Evolutionary conservation across 2,329 filamentous ascomycete species (phyloP), one percentile per base, ranked within the genome.

Genomic region (Lachnellula willkommii): DNA sequence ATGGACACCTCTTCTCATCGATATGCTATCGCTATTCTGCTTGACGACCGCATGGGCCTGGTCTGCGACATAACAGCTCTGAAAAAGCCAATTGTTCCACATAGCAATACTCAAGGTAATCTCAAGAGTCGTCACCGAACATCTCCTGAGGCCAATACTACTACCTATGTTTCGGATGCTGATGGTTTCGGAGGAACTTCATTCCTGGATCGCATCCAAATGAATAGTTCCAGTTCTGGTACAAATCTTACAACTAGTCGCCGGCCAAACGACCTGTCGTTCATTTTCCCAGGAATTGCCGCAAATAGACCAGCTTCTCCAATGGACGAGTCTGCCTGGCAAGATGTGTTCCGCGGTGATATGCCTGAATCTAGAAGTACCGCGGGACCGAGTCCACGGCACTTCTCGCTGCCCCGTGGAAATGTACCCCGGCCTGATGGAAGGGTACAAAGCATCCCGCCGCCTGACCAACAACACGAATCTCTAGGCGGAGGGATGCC

Each of bases 1-100:
- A 84, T 88, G 76, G 82, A 87, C 66, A 81, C 80, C 0, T 83
- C 79, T 4, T 77, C 74, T 2, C 72, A 78, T 8, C 74, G 76
- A 45, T 75, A 80, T 61, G 75, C 81, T 6, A 72, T 87, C 51
- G 83, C 82, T 15, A 77, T 81, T 32, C 71, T 88, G 8, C 72
- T 87, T 47, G 77, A 82, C 58, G 81, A 80, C 6, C 77, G 84
- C 2, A 74, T 81, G 65, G 84, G 82, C 4, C 75, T 87, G 66
- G 75, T 87, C 1, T 85, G 78, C 62, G 80, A 87, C 50, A 69
- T 85, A 11, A 68, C 68, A 48, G 56, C 63, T 8, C 51, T 65
- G 46, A 61, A 55, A 32, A 24, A 47, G 12, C 15, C 39, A 35
- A 11, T 5, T 43, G 37, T 47, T 26, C 39, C 9, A 5, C 22